Evolutionary conservation across 2,329 filamentous ascomycete species (phyloP).

Genomic region (Trichoderma sp.): DNA sequence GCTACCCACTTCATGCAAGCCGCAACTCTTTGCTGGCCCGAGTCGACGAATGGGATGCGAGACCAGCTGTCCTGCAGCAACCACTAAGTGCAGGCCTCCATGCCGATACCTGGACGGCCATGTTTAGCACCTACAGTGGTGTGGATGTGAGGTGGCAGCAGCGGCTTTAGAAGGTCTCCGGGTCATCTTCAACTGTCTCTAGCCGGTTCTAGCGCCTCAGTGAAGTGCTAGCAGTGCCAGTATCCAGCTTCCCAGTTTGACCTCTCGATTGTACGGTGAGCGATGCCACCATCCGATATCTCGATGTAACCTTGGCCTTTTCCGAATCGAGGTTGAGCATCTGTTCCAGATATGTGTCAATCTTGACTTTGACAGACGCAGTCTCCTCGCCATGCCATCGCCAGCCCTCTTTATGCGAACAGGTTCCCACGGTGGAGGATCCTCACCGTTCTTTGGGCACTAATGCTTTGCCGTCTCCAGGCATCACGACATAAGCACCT

Average conservation of each 20-base stretch:
- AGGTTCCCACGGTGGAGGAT: background rate
- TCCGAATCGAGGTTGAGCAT: background rate
- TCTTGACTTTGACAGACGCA: background rate
- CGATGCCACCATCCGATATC: background rate
- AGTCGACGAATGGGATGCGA: conserved; percentile 2
- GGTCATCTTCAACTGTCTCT: background rate
- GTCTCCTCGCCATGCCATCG: background rate
- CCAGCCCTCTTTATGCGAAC: background rate
- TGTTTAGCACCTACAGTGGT: background rate
- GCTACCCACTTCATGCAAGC: conserved; percentile 9
- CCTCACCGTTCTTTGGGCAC: conserved; percentile 5
- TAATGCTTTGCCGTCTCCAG: background rate
- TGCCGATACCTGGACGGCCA: background rate
- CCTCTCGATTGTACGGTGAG: background rate
- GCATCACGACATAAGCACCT: background rate
- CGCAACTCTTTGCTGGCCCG: conserved; percentile 9
- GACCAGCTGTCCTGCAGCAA: conserved; percentile 10
- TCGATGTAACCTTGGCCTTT: background rate
- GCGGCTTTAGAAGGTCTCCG: background rate
- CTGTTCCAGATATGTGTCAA: background rate
- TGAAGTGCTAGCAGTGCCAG: background rate
- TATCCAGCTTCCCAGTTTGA: background rate
- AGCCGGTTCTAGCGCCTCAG: background rate
- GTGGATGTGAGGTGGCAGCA: background rate
- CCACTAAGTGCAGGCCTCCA: conserved; percentile 1